These are phyloP conservation scores for Sporothrix mexicana DNA, from an alignment of 2,329 filamentous ascomycete species.

Conservation along the genomic window DNA sequence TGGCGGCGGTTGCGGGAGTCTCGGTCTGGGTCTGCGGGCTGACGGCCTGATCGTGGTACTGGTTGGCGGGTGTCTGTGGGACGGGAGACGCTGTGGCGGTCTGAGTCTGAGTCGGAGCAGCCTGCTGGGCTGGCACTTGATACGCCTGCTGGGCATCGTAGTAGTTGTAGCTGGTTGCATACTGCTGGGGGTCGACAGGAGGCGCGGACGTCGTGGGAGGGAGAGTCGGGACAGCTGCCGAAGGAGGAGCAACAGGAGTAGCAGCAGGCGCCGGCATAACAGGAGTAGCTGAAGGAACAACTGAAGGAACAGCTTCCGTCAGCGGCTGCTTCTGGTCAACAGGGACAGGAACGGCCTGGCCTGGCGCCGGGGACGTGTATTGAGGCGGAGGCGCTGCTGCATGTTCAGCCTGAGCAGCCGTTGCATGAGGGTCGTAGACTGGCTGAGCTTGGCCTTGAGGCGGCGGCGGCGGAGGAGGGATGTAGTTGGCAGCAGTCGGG, in stretches of 20 bases:
- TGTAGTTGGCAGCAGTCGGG: background rate
- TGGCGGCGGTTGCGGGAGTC: background rate
- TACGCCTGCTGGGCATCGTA: slow-evolving; percentile 15
- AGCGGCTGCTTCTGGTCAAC: background rate
- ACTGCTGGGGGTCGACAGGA: background rate
- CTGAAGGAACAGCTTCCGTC: background rate
- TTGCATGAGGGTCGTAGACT: background rate
- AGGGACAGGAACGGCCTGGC: background rate
- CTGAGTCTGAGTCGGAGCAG: background rate
- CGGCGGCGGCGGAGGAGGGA: background rate
- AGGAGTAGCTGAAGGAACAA: background rate
- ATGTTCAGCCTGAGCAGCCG: background rate
- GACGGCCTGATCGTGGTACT: background rate
- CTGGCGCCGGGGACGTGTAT: background rate
- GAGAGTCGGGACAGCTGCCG: background rate
- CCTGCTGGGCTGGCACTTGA: background rate
- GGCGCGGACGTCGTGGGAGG: background rate
- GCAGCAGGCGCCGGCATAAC: background rate
- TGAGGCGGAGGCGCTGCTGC: background rate
- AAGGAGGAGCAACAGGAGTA: background rate
- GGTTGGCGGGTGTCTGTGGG: background rate
- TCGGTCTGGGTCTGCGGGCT: background rate
- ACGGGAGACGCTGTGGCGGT: background rate
- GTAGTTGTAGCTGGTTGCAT: slow-evolving; percentile 19
- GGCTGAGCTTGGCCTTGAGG: background rate